Conservation (phyloP, 768 basidiomycete species). For the Terana coerulea region DNA sequence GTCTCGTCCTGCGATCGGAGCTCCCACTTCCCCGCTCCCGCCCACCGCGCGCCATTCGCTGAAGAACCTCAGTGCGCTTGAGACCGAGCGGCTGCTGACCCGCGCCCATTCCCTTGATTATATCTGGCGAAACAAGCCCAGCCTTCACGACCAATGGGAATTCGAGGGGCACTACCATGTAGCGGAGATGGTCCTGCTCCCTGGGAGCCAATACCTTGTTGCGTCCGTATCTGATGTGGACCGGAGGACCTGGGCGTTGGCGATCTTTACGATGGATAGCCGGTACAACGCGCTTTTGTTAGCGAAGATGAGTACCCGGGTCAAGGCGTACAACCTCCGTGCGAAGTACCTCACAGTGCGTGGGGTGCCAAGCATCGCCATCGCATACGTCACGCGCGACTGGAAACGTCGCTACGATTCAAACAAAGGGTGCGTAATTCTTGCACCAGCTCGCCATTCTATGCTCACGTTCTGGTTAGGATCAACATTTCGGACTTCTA, state of each 20-base stretch:
- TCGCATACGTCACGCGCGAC: slow-evolving; percentile 46
- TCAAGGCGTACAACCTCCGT: slow-evolving; percentile 52
- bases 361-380: slow-evolving; percentile 47
- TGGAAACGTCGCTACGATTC: slow-evolving; percentile 7
- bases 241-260: slow-evolving; percentile 8
- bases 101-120: slow-evolving; percentile 43
- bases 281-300: slow-evolving; percentile 10
- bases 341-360: slow-evolving; percentile 54
- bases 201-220: slow-evolving; percentile 14
- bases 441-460: neutral
- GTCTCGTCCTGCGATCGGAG: slow-evolving; percentile 46
- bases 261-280: slow-evolving; percentile 9
- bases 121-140: slow-evolving; percentile 1
- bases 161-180: slow-evolving; percentile 11
- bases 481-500: slow-evolving; percentile 37
- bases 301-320: slow-evolving; percentile 31
- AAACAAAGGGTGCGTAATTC: slow-evolving; percentile 6
- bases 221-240: slow-evolving; percentile 9
- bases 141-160: slow-evolving; percentile 6
- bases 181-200: slow-evolving; percentile 12
- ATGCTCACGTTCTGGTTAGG: slow-evolving; percentile 18
- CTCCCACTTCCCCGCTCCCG: slow-evolving; percentile 60
- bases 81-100: slow-evolving; percentile 55
- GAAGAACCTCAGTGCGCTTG: slow-evolving; percentile 31
- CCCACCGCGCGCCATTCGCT: slow-evolving; percentile 48